Evolutionary conservation across 1,284 basidiomycete genomes (phyloP), one percentile per base, ranked within the genome.

Genomic region (Tilletia setariae): DNA sequence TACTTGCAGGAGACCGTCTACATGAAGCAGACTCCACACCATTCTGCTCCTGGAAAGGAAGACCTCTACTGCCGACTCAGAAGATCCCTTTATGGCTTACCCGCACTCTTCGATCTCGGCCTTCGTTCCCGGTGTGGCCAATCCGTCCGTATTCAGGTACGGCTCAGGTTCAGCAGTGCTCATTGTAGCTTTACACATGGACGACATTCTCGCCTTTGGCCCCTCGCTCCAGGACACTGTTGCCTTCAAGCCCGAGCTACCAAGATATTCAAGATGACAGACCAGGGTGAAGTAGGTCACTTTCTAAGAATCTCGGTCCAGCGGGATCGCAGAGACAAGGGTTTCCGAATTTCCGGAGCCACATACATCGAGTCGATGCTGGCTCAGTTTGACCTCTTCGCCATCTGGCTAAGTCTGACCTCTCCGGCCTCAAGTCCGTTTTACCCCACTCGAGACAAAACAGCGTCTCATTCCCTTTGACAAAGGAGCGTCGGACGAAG

Each of bases 61-160:
- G n/a, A n/a, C n/a, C n/a, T n/a, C n/a, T n/a, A n/a, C n/a, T n/a
- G n/a, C n/a, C n/a, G n/a, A n/a, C n/a, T n/a, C n/a, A n/a, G n/a
- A n/a, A n/a, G n/a, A n/a, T n/a, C n/a, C n/a, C 59, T 67, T 46
- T 69, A 69, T 44, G 65, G 68, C 40, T 42, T 69, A 2, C 61
- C 42, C 15, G 66, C 47, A 42, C 62, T 69, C 25, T 40, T 65
- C 32, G 64, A n/a, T n/a, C n/a, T n/a, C n/a, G n/a, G n/a, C n/a
- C n/a, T n/a, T n/a, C n/a, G n/a, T n/a, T n/a, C n/a, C n/a, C n/a
- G n/a, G n/a, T n/a, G n/a, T n/a, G n/a, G n/a, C n/a, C n/a, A n/a
- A n/a, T n/a, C n/a, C n/a, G n/a, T n/a, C n/a, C n/a, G n/a, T n/a
- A n/a, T n/a, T n/a, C n/a, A n/a, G n/a, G n/a, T n/a, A n/a, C n/a